phyloP scores from a whole-genome alignment of 768 basidiomycete genomes.

The Collybia mongolica region DNA sequence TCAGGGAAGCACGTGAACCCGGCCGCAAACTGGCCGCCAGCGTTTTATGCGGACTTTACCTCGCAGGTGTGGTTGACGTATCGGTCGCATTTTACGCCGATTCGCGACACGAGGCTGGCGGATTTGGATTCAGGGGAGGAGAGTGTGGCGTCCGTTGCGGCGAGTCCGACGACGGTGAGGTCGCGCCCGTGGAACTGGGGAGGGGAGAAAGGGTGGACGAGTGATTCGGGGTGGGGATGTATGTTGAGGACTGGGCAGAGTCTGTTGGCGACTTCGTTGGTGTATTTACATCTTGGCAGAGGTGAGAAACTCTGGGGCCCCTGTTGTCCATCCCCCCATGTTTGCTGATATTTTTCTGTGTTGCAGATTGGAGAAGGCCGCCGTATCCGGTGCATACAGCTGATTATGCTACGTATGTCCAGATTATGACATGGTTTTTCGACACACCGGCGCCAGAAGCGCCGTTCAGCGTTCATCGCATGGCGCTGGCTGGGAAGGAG shows the following conservation, averaged over 20 bases:
- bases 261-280: slow-evolving; percentile 76
- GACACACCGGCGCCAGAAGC: slow-evolving; percentile 82
- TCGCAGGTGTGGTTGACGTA: slow-evolving; percentile 92
- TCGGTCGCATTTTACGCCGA: slow-evolving; percentile 82
- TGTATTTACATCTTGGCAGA: slow-evolving; percentile 66
- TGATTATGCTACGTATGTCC: slow-evolving; percentile 84
- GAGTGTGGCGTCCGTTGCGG: slow-evolving; percentile 16
- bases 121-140: slow-evolving; percentile 27
- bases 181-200: slow-evolving; percentile 67
- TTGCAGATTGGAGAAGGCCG: slow-evolving; percentile 82
- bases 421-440: slow-evolving; percentile 92
- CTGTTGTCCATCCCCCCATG: neutral
- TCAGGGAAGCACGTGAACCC: slow-evolving; percentile 29
- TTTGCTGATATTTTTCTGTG: neutral
- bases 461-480: slow-evolving; percentile 94
- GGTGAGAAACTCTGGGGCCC: slow-evolving; percentile 10
- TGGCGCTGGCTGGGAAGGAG: slow-evolving; percentile 93
- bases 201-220: slow-evolving; percentile 79
- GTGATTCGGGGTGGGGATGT: slow-evolving; percentile 89
- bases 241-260: slow-evolving; percentile 90
- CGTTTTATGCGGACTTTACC: slow-evolving; percentile 87
- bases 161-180: slow-evolving; percentile 34
- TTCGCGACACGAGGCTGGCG: slow-evolving; percentile 55
- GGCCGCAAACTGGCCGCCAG: slow-evolving; percentile 66
- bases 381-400: slow-evolving; percentile 54